Conservation (phyloP, 345 rosid genomes). For the Salix brachista region DNA sequence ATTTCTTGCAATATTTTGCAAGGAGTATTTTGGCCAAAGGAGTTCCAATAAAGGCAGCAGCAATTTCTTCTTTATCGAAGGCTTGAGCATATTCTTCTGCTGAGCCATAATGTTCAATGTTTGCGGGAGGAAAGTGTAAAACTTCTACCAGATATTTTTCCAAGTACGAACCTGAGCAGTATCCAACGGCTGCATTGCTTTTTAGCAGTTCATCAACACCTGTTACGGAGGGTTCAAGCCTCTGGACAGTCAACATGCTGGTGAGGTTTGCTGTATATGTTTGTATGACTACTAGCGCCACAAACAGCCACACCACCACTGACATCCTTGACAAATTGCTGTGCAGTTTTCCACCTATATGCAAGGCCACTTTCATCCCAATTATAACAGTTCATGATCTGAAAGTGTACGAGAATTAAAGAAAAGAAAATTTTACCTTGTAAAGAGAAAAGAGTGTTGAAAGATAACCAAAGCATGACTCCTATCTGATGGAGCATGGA, state of each 20-base stretch:
- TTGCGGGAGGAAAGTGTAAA: neutral
- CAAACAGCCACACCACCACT: slow-evolving; percentile 23
- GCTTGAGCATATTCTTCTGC: slow-evolving; percentile 4
- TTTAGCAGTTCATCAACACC: neutral
- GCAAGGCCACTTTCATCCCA: too few relatives aligned
- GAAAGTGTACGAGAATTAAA: neutral
- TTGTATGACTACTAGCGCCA: slow-evolving; percentile 19
- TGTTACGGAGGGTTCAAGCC: neutral
- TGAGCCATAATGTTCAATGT: neutral
- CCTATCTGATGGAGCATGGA: slow-evolving; percentile 12
- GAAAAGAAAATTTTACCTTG: slow-evolving; percentile 6
- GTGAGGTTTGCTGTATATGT: slow-evolving; percentile 26
- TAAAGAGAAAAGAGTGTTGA: slow-evolving; percentile 20
- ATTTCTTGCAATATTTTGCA: slow-evolving; percentile 17
- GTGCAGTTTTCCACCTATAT: slow-evolving; percentile 15
- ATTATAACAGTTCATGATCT: neutral
- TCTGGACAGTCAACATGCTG: slow-evolving; percentile 17
- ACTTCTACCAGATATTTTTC: slow-evolving; percentile 11
- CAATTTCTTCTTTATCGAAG: slow-evolving; percentile 7
- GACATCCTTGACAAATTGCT: slow-evolving; percentile 28
- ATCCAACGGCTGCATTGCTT: slow-evolving; percentile 16
- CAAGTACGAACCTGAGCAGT: neutral
- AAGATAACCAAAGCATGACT: slow-evolving; percentile 21
- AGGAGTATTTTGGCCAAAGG: slow-evolving; percentile 23
- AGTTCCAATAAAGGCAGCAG: slow-evolving; percentile 23